These are phyloP conservation scores for Kuraishia molischiana DNA, from an alignment of 805 yeast genomes.

Conservation along the genomic window DNA sequence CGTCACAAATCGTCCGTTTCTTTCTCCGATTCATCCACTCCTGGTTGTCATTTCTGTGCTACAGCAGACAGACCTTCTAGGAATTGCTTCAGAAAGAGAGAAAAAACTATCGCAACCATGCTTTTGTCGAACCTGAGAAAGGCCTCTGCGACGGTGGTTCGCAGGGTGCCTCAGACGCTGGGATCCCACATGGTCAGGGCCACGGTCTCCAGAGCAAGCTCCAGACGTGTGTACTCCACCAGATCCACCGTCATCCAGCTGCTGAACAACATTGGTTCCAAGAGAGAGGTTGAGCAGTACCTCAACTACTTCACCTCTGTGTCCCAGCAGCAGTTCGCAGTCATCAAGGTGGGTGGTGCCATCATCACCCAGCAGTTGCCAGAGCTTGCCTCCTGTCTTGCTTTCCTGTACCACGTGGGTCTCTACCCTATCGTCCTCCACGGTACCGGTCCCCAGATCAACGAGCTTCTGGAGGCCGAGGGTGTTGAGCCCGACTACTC, in stretches of 20 bases:
- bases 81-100: too few species aligned
- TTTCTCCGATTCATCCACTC: too few species aligned
- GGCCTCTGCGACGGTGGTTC: not conserved
- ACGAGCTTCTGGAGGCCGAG: conserved; percentile 83
- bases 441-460: conserved; percentile 99
- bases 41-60: too few species aligned
- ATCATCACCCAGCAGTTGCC: conserved; percentile 91
- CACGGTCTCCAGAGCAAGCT: not conserved
- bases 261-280: conserved; percentile 91
- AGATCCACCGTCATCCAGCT: conserved; percentile 94
- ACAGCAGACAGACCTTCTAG: too few species aligned
- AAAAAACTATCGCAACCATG: too few species aligned
- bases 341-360: conserved; percentile 98
- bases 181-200: not conserved
- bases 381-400: conserved; percentile 90
- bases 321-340: conserved; percentile 94
- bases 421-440: conserved; percentile 93
- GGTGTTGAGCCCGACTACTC: conserved; percentile 94
- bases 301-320: conserved; percentile 94
- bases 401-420: conserved; percentile 95
- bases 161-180: not conserved
- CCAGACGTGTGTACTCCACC: conserved; percentile 40
- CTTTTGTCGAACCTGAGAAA: not conserved
- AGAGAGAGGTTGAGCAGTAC: conserved; percentile 96
- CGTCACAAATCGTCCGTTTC: too few species aligned